These are phyloP conservation scores for Penicillium sp. DNA, from an alignment of 2,329 filamentous ascomycete species.

Conservation along the genomic window DNA sequence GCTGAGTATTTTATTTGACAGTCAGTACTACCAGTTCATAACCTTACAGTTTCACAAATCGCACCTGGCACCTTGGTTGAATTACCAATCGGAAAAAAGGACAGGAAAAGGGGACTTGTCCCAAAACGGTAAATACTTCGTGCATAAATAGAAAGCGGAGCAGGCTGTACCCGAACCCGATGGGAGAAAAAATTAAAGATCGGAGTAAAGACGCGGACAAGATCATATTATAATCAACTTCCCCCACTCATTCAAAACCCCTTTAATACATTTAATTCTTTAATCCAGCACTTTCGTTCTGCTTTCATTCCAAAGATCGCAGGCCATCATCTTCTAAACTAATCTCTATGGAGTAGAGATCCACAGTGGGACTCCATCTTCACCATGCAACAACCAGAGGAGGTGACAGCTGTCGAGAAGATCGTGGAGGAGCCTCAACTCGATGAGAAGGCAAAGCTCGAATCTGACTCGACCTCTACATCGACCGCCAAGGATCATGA, in stretches of 20 bases:
- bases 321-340: not conserved
- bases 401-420: constrained; percentile 17
- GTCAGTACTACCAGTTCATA: too few relatives aligned
- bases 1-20: too few relatives aligned
- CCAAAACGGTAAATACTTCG: not conserved
- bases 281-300: not conserved
- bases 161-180: not conserved
- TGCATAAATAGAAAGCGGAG: constrained; percentile 4
- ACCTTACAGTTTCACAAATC: too few relatives aligned
- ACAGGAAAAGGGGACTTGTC: not conserved
- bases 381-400: constrained; percentile 24
- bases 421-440: constrained; percentile 11
- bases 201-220: not conserved
- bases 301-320: not conserved
- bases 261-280: not conserved
- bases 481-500: constrained; percentile 20
- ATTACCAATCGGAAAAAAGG: not conserved
- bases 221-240: not conserved
- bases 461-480: constrained; percentile 27
- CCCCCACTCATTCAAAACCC: not conserved
- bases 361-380: not conserved
- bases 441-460: constrained; percentile 13
- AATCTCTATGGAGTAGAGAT: constrained; percentile 5
- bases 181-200: not conserved
- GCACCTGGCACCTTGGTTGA: too few relatives aligned